Percentiles rank a stretch among this genome's conserved stretches.
phyloP scores from a whole-genome alignment of 257 asterid genomes.

The Paulownia fortunei region DNA sequence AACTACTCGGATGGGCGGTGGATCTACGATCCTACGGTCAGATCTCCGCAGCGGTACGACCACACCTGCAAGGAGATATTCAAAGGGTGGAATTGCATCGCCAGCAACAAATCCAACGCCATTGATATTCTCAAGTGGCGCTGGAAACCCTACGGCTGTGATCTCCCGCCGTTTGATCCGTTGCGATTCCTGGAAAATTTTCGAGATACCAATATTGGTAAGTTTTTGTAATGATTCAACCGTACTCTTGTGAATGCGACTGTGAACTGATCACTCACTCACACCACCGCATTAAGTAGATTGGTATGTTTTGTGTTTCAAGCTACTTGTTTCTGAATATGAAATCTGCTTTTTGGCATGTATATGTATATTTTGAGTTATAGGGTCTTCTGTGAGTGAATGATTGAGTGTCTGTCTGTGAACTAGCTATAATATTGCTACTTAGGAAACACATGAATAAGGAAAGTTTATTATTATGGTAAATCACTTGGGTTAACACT shows the following conservation, averaged over 20 bases:
- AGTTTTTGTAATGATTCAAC: conserved; percentile 12
- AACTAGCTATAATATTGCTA: not conserved
- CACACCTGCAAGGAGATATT: conserved; percentile 90
- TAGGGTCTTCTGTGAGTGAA: not conserved
- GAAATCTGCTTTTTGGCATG: not conserved
- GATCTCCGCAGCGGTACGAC: conserved; percentile 74
- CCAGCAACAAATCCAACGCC: conserved; percentile 73
- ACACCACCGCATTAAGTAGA: not conserved
- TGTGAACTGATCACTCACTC: not conserved
- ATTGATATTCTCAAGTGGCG: conserved; percentile 80
- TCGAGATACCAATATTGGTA: conserved; percentile 81
- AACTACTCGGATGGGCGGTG: conserved; percentile 78
- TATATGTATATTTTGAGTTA: not conserved
- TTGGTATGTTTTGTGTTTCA: not conserved
- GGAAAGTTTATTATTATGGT: not conserved
- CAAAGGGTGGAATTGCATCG: conserved; percentile 98
- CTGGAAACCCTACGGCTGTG: conserved; percentile 87
- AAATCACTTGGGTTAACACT: not conserved
- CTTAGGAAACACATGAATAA: not conserved
- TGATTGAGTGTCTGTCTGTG: not conserved
- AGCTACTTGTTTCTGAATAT: conserved; percentile 1
- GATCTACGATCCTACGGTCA: conserved; percentile 67
- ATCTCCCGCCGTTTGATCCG: conserved; percentile 81
- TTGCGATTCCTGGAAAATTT: conserved; percentile 61
- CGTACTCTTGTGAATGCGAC: not conserved